Evolutionary conservation across 257 asterid species (phyloP).

Genomic region (Nicotiana knightiana): DNA sequence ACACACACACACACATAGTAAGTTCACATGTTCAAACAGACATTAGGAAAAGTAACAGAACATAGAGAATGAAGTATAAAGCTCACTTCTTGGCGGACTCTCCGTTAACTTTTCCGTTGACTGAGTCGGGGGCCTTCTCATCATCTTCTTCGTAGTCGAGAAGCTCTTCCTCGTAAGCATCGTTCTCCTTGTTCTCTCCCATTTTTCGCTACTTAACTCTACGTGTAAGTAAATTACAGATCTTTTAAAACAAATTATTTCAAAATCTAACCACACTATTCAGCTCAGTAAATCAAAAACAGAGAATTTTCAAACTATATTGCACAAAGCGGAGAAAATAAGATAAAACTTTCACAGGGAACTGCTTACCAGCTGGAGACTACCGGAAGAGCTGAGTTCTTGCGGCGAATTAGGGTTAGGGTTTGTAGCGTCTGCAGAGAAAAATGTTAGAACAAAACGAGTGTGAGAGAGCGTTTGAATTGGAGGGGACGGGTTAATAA

Average conservation of each 20-base stretch:
- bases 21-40: neutral
- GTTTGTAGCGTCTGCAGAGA: constrained; percentile 29
- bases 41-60: neutral
- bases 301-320: neutral
- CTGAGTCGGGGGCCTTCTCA: constrained; percentile 67
- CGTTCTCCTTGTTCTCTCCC: constrained; percentile 80
- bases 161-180: constrained; percentile 92
- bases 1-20: neutral
- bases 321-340: too few species aligned
- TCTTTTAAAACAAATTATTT: neutral
- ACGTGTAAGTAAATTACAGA: constrained; percentile 1
- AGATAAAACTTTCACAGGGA: too few species aligned
- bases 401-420: constrained; percentile 23
- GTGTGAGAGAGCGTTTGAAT: neutral
- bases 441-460: neutral
- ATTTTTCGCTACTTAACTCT: constrained; percentile 21
- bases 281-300: neutral
- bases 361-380: constrained; percentile 14
- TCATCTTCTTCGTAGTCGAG: constrained; percentile 96
- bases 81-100: constrained; percentile 83
- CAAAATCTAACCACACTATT: neutral
- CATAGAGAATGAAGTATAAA: neutral
- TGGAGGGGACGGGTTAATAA: neutral
- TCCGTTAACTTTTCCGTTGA: constrained; percentile 65
- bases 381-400: neutral